Conservation (phyloP, 495 filamentous ascomycete genomes). For the Staphylotrichum tortipilum region DNA sequence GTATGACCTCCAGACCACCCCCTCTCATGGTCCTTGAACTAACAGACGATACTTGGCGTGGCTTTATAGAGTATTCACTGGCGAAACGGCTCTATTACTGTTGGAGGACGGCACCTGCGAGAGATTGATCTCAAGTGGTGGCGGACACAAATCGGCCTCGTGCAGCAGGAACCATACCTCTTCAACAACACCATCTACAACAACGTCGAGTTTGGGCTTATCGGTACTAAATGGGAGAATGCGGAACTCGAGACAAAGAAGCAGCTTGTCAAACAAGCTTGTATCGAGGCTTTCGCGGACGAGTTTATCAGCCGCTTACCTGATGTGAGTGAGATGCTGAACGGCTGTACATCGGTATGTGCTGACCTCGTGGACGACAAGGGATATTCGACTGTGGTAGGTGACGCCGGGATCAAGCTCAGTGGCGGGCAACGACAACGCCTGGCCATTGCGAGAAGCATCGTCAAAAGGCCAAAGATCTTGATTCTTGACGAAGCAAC, state of each 20-base stretch:
- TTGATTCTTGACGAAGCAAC: slow-evolving; percentile 82
- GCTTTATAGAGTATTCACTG: slow-evolving; percentile 35
- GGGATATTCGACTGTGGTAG: slow-evolving; percentile 55
- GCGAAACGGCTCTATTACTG: slow-evolving; percentile 40
- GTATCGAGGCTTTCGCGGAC: slow-evolving; percentile 52
- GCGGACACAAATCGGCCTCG: slow-evolving; percentile 51
- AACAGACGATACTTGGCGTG: neutral
- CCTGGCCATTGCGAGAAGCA: slow-evolving; percentile 59
- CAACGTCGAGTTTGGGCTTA: slow-evolving; percentile 40
- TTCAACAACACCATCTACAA: slow-evolving; percentile 61
- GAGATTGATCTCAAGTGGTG: slow-evolving; percentile 41
- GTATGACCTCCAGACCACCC: slow-evolving; percentile 16
- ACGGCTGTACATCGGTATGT: neutral
- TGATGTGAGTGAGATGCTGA: slow-evolving; percentile 25
- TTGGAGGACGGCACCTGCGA: slow-evolving; percentile 47
- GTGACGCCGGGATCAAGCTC: slow-evolving; percentile 51
- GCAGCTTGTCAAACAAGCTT: slow-evolving; percentile 49
- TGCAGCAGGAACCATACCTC: slow-evolving; percentile 62
- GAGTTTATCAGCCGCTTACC: slow-evolving; percentile 54
- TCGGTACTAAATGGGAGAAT: slow-evolving; percentile 54
- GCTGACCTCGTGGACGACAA: slow-evolving; percentile 18
- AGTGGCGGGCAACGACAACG: slow-evolving; percentile 58
- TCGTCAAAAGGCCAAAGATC: slow-evolving; percentile 71
- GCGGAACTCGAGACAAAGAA: slow-evolving; percentile 42
- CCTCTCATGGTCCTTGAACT: neutral